Base-by-base conservation (phyloP, 2,329 filamentous ascomycete species). In the Triangularia verruculosa region DNA sequence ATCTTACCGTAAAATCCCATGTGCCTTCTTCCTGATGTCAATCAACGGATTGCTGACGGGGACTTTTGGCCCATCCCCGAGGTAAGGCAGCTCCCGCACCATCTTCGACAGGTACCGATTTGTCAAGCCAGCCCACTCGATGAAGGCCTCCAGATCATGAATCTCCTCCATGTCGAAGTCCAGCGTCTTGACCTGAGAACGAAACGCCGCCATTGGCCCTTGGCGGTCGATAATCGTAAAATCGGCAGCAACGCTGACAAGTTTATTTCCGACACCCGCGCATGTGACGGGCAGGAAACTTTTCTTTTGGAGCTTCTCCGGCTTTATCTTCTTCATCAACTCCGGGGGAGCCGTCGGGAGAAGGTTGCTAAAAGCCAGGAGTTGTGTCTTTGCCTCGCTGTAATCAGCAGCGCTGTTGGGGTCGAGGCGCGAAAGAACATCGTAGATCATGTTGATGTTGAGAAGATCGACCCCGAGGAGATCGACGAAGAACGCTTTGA, bases 101-200 rank as follows among this genome's bases (percentile, higher is more conserved):
- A 64, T 57, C 4, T 17, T 56, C 9, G 63, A 64, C 47, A 64
- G 15, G 25, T 64, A 62, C 11, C 47, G 55, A 27, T 53, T 11
- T 52, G 39, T 34, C 6, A 64, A 24, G 2, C 56, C 63, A 27
- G 39, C 30, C 59, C 59, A 62, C 13, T 51, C 28, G 30, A 62
- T 7, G 28, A 64, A 59, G 2, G 55, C 53, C 28, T 53, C 24
- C 5, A 64, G 9, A 0, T 56, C 22, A n/a, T 57, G 55, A 8
- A 62, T 30, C n/a, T 62, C 59, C 3, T 32, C 27, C 59, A 59
- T 32, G 15, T 24, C 58, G 24, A 64, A 64, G 30, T 64, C 62
- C 12, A 64, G 56, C 22, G 51, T 59, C 24, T 59, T 61, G 1
- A 61, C 27, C 15, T 39, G 9, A 9, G 25, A n/a, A 2, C 28